Percentiles rank a stretch among this genome's conserved stretches.
These are phyloP conservation scores for Atkinsonella texensis DNA, from an alignment of 2,329 filamentous ascomycete genomes.

Conservation along the genomic window DNA sequence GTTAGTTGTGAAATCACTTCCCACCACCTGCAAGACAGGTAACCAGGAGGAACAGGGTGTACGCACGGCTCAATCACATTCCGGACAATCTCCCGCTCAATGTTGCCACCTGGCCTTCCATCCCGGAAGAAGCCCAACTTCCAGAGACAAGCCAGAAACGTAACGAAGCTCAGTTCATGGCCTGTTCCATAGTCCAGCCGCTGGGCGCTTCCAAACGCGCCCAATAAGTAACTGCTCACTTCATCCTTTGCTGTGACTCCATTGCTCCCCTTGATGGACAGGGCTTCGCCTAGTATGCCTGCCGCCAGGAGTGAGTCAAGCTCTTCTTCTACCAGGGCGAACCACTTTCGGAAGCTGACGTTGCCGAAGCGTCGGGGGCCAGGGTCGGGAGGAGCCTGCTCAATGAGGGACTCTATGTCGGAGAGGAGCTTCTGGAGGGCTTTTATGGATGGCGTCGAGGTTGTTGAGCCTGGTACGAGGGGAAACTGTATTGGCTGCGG, in stretches of 20 bases:
- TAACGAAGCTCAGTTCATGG: slow-evolving; percentile 88
- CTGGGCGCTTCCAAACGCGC: slow-evolving; percentile 78
- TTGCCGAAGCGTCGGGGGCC: slow-evolving; percentile 90
- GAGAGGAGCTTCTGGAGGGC: slow-evolving; percentile 55
- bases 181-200: slow-evolving; percentile 92
- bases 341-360: slow-evolving; percentile 78
- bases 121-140: slow-evolving; percentile 69
- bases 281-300: slow-evolving; percentile 18
- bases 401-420: slow-evolving; percentile 53
- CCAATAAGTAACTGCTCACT: slow-evolving; percentile 67
- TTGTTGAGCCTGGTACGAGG: slow-evolving; percentile 26
- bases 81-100: slow-evolving; percentile 72
- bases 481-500: slow-evolving; percentile 27
- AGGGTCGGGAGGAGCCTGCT: slow-evolving; percentile 69
- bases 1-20: not conserved
- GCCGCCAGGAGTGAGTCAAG: slow-evolving; percentile 26
- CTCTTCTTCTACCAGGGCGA: slow-evolving; percentile 51
- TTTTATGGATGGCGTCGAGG: slow-evolving; percentile 40
- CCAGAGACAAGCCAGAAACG: slow-evolving; percentile 84
- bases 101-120: slow-evolving; percentile 35
- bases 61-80: slow-evolving; percentile 67
- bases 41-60: not conserved
- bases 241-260: slow-evolving; percentile 48
- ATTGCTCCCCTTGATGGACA: slow-evolving; percentile 11
- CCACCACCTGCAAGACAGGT: not conserved